Base-by-base conservation (phyloP, 257 asterid species). In the Parsonsia alboflavescens region DNA sequence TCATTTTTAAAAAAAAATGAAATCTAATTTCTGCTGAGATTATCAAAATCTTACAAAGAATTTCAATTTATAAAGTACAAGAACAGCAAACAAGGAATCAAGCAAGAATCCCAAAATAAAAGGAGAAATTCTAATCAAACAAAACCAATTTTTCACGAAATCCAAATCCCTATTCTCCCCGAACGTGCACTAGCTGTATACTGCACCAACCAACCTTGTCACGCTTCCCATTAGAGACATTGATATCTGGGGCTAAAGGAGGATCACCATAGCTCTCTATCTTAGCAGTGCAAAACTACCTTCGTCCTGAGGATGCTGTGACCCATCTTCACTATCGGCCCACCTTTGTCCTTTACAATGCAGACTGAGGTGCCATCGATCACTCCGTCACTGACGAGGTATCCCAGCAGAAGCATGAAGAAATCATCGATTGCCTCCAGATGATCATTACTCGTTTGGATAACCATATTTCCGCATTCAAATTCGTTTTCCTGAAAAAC, bases 201-300 rank as follows among this genome's bases (percentile, higher is more conserved):
- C 88, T 79, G 42, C 94, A 87, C 83, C 94, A 87, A 75, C 92
- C 92, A 2, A 87, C 92, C 8, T 87, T 92, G 56, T 92, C 95
- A 17, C 90, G 90, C 11, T 87, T 82, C 79, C 91, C 84, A 7
- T 52, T 85, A 61, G 86, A 84, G 22, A 85, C 88, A 5, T 88
- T 87, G 26, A 85, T 86, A 74, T 9, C 88, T 12, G 89, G 93
- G 3, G 85, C 16, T 79, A 88, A 28, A 86, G 94, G 8, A 87
- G 78, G 77, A 79, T 90, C 69, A 95, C 95, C 58, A 76, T 80
- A 70, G 75, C 81, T 2, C 81, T 80, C 69, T 81, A 80, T 64
- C 81, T 76, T 15, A 76, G 73, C 79, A 5, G 81, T 80, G 39
- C 73, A 76, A 7, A 54, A 80, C 72, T 76, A 80, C 68, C 84